Percentiles rank a stretch among this genome's conserved stretches.
phyloP scores from a whole-genome alignment of 2,329 filamentous ascomycete genomes.

The Ascosphaera aggregata region DNA sequence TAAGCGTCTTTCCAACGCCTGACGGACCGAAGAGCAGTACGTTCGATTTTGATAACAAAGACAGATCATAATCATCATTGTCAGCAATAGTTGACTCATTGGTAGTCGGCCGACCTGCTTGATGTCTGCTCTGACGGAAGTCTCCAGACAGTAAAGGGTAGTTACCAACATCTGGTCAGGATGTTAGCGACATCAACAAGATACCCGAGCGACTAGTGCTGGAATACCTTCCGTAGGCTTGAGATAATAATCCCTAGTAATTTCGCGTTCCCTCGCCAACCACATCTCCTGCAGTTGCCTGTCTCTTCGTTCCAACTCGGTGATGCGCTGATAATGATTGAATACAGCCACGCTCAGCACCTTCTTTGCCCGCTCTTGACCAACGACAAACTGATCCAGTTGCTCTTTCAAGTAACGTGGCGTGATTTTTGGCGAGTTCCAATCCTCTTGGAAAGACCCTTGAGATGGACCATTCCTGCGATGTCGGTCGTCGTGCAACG shows the following conservation, averaged over 20 bases:
- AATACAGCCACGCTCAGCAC: constrained; percentile 82
- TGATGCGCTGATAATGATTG: constrained; percentile 83
- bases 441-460: not conserved
- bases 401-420: constrained; percentile 57
- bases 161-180: not conserved
- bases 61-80: constrained; percentile 7
- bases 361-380: constrained; percentile 81
- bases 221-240: not conserved
- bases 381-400: constrained; percentile 88
- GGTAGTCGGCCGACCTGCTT: not conserved
- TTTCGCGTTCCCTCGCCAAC: constrained; percentile 36
- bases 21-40: constrained; percentile 76
- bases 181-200: not conserved
- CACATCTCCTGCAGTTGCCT: constrained; percentile 50
- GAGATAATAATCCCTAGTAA: not conserved
- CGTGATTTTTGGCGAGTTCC: constrained; percentile 20
- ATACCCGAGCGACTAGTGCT: not conserved
- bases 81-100: not conserved
- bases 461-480: not conserved
- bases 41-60: constrained; percentile 73
- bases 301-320: constrained; percentile 49
- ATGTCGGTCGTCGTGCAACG: not conserved
- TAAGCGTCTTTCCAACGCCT: constrained; percentile 89
- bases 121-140: not conserved
- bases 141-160: not conserved